These are phyloP conservation scores for Pulveroboletus sp. DNA, from an alignment of 768 basidiomycete species.

Conservation along the genomic window DNA sequence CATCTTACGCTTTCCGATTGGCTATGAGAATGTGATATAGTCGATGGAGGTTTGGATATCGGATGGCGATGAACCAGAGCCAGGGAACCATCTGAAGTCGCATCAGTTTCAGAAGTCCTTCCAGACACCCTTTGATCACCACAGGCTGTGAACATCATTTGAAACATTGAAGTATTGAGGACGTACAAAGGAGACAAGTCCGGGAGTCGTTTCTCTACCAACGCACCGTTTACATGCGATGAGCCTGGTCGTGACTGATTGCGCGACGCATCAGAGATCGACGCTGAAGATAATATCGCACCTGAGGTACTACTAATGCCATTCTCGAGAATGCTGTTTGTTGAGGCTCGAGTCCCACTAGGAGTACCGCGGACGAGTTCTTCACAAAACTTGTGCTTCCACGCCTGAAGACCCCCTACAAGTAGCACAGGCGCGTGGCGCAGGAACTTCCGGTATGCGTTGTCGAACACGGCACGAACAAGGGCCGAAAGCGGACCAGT, in stretches of 20 bases:
- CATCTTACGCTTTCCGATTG: conserved; percentile 47
- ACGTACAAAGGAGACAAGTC: conserved; percentile 24
- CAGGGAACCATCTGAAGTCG: conserved; percentile 10
- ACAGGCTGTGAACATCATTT: conserved; percentile 9
- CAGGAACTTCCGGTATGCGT: conserved; percentile 65
- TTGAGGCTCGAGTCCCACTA: conserved; percentile 10
- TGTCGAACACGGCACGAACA: conserved; percentile 65
- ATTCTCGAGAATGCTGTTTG: conserved; percentile 22
- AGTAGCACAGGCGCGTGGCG: conserved; percentile 78
- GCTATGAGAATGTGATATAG: conserved; percentile 44
- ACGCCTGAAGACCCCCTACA: conserved; percentile 78
- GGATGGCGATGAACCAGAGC: conserved; percentile 36
- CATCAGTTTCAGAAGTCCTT: conserved; percentile 13
- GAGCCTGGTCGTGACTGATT: conserved; percentile 7
- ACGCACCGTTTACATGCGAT: conserved; percentile 15
- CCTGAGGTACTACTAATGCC: conserved; percentile 26
- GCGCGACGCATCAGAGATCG: conserved; percentile 13
- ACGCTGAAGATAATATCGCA: conserved; percentile 18
- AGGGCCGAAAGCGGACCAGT: conserved; percentile 56
- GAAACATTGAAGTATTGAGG: not conserved
- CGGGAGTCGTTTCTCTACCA: conserved; percentile 13
- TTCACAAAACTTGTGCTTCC: conserved; percentile 58
- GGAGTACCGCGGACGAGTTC: conserved; percentile 28
- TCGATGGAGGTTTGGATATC: conserved; percentile 38
- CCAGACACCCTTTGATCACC: conserved; percentile 13